phyloP scores from a whole-genome alignment of 2,329 filamentous ascomycete species.

The Trichoderma sp. region DNA sequence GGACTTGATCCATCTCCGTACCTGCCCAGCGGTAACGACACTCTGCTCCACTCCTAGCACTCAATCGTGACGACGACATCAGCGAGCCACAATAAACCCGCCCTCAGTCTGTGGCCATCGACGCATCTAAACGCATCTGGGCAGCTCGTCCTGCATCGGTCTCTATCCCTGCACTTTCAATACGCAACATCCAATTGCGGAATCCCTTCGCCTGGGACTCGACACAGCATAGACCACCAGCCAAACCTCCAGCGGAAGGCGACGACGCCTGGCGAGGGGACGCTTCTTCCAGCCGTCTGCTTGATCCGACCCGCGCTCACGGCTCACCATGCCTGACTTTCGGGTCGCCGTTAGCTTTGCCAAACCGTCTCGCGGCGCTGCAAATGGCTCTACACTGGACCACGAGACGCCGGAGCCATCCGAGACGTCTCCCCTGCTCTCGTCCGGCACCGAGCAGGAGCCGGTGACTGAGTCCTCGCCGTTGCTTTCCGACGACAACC shows the following conservation, averaged over 20 bases:
- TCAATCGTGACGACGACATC: conserved; percentile 26
- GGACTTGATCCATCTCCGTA: background rate
- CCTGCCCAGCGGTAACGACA: background rate
- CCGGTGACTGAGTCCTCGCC: conserved; percentile 53
- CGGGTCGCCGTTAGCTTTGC: conserved; percentile 14
- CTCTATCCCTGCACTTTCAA: background rate
- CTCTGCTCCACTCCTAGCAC: conserved; percentile 11
- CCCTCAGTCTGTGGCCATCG: background rate
- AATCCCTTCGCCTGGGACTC: background rate
- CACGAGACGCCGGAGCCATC: conserved; percentile 11
- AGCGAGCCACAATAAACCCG: background rate
- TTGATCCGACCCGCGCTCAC: background rate
- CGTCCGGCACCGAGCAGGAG: conserved; percentile 39
- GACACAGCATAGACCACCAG: background rate
- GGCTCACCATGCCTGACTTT: conserved; percentile 24
- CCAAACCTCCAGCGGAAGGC: conserved; percentile 9
- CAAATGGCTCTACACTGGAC: conserved; percentile 7
- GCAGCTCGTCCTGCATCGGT: background rate
- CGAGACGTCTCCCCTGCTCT: conserved; percentile 51
- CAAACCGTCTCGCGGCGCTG: background rate
- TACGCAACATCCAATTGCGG: background rate
- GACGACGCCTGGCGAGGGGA: conserved; percentile 20
- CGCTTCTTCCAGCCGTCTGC: conserved; percentile 13
- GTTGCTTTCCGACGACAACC: conserved; percentile 45
- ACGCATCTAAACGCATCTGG: conserved; percentile 4